A percentile compares a stretch with the other conserved stretches of the same genome.
phyloP scores from a whole-genome alignment of 352 stramenopile genomes.

The Phytophthora hibernalis region DNA sequence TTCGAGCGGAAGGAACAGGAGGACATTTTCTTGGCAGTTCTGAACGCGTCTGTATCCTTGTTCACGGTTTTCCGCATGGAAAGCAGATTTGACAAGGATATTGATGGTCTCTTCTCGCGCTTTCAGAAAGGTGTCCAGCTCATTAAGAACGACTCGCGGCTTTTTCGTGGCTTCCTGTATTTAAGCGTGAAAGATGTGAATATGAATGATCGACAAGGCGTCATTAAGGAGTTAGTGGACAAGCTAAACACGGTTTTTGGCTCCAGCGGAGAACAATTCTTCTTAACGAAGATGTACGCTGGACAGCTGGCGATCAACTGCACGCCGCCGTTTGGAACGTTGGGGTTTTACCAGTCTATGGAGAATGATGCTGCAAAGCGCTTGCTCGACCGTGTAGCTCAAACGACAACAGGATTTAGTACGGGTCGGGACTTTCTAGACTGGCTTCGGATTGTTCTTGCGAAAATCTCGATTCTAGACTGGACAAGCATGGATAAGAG shows the following conservation, averaged over 20 bases:
- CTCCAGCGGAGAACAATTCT: conserved; percentile 54
- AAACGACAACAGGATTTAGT: conserved; percentile 32
- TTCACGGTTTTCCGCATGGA: conserved; percentile 73
- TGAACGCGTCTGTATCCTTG: conserved; percentile 63
- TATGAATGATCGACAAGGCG: not conserved
- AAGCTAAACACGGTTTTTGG: conserved; percentile 49
- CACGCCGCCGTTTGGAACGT: conserved; percentile 59
- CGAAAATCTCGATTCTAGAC: conserved; percentile 74
- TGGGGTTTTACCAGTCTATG: conserved; percentile 48
- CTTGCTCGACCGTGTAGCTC: not conserved
- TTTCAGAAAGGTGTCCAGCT: conserved; percentile 63
- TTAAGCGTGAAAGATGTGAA: conserved; percentile 75
- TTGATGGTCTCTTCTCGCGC: conserved; percentile 57
- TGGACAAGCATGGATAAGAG: conserved; percentile 72
- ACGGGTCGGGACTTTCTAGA: conserved; percentile 58
- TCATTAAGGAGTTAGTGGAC: conserved; percentile 46
- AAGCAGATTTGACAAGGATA: conserved; percentile 69
- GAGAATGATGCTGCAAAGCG: conserved; percentile 10
- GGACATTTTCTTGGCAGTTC: conserved; percentile 63
- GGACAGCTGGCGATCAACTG: conserved; percentile 58
- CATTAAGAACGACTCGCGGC: conserved; percentile 50
- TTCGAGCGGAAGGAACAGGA: conserved; percentile 73
- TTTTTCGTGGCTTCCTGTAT: conserved; percentile 58
- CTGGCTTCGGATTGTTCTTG: conserved; percentile 65
- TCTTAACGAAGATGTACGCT: conserved; percentile 56